Conservation (phyloP, 257 asterid species). For the Jaltomata sinuosa region DNA sequence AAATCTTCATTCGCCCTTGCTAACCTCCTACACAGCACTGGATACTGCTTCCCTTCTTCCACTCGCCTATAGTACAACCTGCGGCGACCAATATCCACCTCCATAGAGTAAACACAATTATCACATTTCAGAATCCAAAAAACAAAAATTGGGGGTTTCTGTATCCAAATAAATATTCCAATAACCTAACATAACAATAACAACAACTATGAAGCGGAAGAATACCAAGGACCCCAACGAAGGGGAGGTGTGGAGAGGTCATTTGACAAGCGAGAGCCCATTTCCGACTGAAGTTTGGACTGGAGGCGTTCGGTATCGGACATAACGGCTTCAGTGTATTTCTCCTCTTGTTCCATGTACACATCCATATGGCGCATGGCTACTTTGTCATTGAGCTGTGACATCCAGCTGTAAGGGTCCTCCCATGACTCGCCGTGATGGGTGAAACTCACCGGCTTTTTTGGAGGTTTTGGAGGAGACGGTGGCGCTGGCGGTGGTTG, state of each 20-base stretch:
- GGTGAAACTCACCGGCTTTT: constrained; percentile 51
- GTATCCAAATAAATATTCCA: not conserved
- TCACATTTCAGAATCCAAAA: constrained; percentile 7
- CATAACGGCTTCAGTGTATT: constrained; percentile 90
- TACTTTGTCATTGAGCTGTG: constrained; percentile 69
- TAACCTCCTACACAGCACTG: constrained; percentile 80
- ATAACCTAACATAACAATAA: not conserved
- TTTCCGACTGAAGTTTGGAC: constrained; percentile 81
- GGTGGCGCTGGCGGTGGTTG: constrained; percentile 71
- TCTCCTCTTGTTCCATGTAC: constrained; percentile 97
- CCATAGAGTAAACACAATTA: constrained; percentile 3
- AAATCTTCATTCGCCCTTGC: constrained; percentile 76
- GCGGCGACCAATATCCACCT: constrained; percentile 16
- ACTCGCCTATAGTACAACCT: constrained; percentile 89
- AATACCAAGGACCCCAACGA: constrained; percentile 92
- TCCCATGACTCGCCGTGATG: constrained; percentile 87
- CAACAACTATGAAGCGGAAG: not conserved
- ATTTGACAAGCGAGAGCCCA: constrained; percentile 67
- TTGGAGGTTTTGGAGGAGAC: constrained; percentile 76
- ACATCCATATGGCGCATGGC: constrained; percentile 99
- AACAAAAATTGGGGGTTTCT: not conserved
- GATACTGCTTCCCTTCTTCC: constrained; percentile 92
- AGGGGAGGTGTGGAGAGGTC: constrained; percentile 85
- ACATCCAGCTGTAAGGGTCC: constrained; percentile 89
- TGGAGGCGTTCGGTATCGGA: constrained; percentile 62